A percentile compares a stretch with the other conserved stretches of the same genome.
Conservation (phyloP, 179 eudicot genomes). For the Actinidia chinensis region DNA sequence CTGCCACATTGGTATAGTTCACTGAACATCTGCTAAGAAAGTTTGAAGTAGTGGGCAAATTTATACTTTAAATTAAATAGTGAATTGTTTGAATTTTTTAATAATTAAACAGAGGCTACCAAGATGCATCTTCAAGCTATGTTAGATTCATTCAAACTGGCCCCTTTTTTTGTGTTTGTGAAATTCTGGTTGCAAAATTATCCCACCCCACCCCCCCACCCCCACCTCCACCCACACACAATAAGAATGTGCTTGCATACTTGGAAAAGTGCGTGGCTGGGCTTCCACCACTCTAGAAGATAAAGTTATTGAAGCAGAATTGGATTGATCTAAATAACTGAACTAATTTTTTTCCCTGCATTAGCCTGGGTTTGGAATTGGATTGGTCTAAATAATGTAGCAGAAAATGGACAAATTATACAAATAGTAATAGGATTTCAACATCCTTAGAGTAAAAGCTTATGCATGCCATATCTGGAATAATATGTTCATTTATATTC, state of each 20-base stretch:
- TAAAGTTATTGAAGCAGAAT: neutral
- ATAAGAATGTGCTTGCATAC: neutral
- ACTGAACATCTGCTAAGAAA: neutral
- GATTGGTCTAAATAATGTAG: neutral
- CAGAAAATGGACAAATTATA: too few relatives aligned
- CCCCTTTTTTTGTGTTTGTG: too few relatives aligned
- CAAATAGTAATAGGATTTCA: neutral
- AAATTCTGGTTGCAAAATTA: too few relatives aligned
- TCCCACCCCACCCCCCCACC: too few relatives aligned
- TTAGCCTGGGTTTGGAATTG: neutral
- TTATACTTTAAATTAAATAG: neutral
- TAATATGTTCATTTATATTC: neutral
- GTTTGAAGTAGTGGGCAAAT: neutral
- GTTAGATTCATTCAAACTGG: neutral
- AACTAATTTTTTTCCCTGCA: neutral
- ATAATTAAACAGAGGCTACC: neutral
- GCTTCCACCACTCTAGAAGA: neutral
- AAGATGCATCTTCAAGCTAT: neutral
- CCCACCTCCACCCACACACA: too few relatives aligned
- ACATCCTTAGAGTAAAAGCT: neutral
- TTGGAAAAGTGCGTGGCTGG: neutral
- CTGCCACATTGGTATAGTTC: neutral
- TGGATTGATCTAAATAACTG: neutral
- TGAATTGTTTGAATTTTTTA: neutral
- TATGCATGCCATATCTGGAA: too few relatives aligned